These are phyloP conservation scores for Aspergillus unguis DNA, from an alignment of 2,329 filamentous ascomycete species.

Conservation along the genomic window DNA sequence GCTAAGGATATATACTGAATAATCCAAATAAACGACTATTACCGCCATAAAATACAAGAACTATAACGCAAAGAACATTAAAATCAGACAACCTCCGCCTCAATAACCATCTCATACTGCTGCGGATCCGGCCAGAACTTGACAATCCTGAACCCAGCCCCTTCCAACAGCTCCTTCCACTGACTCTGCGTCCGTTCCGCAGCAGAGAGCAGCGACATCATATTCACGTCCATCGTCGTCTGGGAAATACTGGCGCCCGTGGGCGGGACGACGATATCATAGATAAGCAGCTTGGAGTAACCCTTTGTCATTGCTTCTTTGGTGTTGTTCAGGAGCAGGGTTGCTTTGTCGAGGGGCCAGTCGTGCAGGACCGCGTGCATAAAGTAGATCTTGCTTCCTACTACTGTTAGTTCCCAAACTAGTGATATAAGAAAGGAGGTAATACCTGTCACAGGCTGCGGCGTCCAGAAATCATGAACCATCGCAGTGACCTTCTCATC, in stretches of 20 bases:
- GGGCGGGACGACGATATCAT: conserved; percentile 32
- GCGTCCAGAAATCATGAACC: conserved; percentile 28
- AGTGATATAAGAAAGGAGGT: not conserved
- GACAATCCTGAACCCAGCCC: conserved; percentile 26
- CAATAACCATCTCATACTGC: conserved; percentile 30
- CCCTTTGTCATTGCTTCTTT: conserved; percentile 31
- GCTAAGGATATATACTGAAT: too few relatives aligned
- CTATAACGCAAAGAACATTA: too few relatives aligned
- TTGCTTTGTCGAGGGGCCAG: conserved; percentile 38
- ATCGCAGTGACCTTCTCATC: conserved; percentile 21
- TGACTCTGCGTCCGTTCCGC: conserved; percentile 29
- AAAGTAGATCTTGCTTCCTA: not conserved
- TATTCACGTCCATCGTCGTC: conserved; percentile 35
- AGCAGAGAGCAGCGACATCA: conserved; percentile 49
- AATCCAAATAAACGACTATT: too few relatives aligned
- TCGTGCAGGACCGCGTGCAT: conserved; percentile 37
- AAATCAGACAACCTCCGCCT: conserved; percentile 19
- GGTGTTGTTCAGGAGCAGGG: conserved; percentile 30
- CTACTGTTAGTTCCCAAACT: not conserved
- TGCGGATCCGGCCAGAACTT: conserved; percentile 31
- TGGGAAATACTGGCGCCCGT: conserved; percentile 30
- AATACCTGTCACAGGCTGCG: conserved; percentile 26
- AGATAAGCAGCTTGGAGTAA: not conserved
- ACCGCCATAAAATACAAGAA: too few relatives aligned
- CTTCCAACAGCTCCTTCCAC: conserved; percentile 27